Evolutionary conservation across 2,329 filamentous ascomycete species (phyloP).

Genomic region (Waltergamsia citrina): DNA sequence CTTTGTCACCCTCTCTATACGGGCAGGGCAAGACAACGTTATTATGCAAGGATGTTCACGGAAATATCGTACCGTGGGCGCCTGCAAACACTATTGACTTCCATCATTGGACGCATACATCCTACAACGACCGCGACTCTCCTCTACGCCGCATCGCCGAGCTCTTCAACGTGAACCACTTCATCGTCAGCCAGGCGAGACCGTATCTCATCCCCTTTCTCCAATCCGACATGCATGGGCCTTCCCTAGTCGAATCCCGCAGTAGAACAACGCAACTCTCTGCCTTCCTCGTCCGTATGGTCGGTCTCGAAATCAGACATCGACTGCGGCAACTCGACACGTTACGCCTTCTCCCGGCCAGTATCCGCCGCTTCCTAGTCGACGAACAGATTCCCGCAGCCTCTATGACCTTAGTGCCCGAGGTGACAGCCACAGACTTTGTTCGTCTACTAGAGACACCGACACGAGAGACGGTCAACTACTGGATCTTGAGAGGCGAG

Average conservation of each 20-base stretch:
- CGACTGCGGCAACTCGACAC: slow-evolving; percentile 74
- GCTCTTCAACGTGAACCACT: slow-evolving; percentile 90
- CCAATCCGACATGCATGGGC: slow-evolving; percentile 70
- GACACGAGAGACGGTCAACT: slow-evolving; percentile 62
- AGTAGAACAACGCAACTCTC: slow-evolving; percentile 48
- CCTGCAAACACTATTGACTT: slow-evolving; percentile 52
- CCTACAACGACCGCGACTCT: slow-evolving; percentile 55
- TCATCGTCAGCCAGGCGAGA: slow-evolving; percentile 84
- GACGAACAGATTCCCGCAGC: slow-evolving; percentile 75
- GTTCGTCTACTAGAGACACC: slow-evolving; percentile 74
- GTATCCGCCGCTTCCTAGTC: slow-evolving; percentile 66
- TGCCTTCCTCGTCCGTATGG: slow-evolving; percentile 53
- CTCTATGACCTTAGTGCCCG: slow-evolving; percentile 72
- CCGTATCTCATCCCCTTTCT: slow-evolving; percentile 85
- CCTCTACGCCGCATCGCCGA: slow-evolving; percentile 65
- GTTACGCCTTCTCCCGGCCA: slow-evolving; percentile 59
- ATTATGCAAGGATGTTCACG: slow-evolving; percentile 68
- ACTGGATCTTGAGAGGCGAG: slow-evolving; percentile 82
- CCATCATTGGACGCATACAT: slow-evolving; percentile 57
- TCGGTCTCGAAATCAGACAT: slow-evolving; percentile 71
- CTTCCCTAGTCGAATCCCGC: slow-evolving; percentile 50
- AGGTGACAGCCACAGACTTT: slow-evolving; percentile 66
- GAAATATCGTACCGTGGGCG: slow-evolving; percentile 66
- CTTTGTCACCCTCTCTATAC: slow-evolving; percentile 54
- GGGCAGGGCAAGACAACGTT: slow-evolving; percentile 54